Evolutionary conservation across 768 basidiomycete species (phyloP).

Genomic region (Lactarius sp.): DNA sequence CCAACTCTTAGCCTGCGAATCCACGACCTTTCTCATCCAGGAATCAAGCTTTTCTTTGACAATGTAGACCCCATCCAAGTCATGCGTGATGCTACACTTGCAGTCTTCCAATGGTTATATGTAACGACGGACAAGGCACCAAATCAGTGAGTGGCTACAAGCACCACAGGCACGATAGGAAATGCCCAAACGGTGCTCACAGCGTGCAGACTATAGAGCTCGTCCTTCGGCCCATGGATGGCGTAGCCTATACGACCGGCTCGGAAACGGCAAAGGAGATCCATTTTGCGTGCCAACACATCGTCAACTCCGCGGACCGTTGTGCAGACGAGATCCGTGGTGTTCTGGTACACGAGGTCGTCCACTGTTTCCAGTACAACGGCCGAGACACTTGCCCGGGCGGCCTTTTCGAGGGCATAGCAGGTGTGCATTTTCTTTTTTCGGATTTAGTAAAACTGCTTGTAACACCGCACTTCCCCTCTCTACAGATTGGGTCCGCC

Average conservation of each 20-base stretch:
- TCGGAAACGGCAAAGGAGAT: conserved; percentile 60
- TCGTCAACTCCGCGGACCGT: conserved; percentile 43
- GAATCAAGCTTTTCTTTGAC: conserved; percentile 48
- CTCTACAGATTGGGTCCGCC: conserved; percentile 61
- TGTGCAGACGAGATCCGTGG: conserved; percentile 58
- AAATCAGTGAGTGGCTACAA: conserved; percentile 12
- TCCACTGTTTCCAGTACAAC: conserved; percentile 74
- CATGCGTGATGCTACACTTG: conserved; percentile 33
- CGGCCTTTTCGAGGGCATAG: conserved; percentile 75
- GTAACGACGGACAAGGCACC: conserved; percentile 23
- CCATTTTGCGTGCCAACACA: conserved; percentile 63
- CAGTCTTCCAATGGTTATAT: conserved; percentile 22
- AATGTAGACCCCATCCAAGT: conserved; percentile 41
- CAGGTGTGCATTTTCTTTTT: conserved; percentile 43
- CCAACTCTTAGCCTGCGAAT: conserved; percentile 51
- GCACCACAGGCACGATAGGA: background rate
- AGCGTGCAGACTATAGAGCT: conserved; percentile 43
- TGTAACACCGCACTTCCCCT: no score
- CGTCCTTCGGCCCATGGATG: conserved; percentile 60
- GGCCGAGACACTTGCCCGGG: conserved; percentile 55
- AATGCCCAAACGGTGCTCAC: background rate
- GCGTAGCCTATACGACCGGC: conserved; percentile 66
- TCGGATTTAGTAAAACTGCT: background rate
- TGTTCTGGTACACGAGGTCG: conserved; percentile 70
- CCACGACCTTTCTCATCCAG: conserved; percentile 52